Evolutionary conservation across 2,329 filamentous ascomycete genomes (phyloP).

Genomic region (Fusarium circinatum): DNA sequence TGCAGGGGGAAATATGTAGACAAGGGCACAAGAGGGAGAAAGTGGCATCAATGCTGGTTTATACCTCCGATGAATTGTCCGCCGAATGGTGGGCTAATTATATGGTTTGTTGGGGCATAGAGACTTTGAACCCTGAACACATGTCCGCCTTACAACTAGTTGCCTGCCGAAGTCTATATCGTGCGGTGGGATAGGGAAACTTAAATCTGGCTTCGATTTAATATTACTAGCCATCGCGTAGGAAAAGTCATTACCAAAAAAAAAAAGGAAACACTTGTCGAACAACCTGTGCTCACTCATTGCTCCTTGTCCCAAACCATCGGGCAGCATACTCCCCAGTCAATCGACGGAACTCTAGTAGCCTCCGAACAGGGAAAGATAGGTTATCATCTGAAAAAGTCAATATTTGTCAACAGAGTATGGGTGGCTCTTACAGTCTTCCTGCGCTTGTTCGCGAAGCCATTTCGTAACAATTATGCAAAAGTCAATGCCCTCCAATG

Average conservation of each 20-base stretch:
- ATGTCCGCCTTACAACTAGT: no score
- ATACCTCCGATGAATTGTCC: background rate
- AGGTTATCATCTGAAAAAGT: rapidly evolving
- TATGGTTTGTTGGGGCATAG: no score
- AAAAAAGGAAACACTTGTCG: background rate
- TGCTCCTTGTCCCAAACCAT: background rate
- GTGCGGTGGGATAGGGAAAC: background rate
- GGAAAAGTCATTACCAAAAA: background rate
- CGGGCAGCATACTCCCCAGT: background rate
- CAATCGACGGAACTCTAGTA: background rate
- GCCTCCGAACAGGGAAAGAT: rapidly evolving
- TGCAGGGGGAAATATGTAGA: background rate
- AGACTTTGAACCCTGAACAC: no score
- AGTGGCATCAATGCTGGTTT: background rate
- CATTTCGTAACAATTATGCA: background rate
- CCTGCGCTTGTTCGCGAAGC: background rate
- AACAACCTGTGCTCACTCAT: background rate
- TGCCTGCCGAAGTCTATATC: no score
- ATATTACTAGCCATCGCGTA: background rate
- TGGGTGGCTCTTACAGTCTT: background rate
- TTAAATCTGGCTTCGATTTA: background rate
- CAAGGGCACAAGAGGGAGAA: background rate
- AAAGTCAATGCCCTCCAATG: background rate
- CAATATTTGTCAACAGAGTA: background rate
- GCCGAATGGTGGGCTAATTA: background rate